Evolutionary conservation across 148 eudicot genomes (phyloP), one percentile per base, ranked within the genome.

Genomic region (Rhododendron ferrugineum): DNA sequence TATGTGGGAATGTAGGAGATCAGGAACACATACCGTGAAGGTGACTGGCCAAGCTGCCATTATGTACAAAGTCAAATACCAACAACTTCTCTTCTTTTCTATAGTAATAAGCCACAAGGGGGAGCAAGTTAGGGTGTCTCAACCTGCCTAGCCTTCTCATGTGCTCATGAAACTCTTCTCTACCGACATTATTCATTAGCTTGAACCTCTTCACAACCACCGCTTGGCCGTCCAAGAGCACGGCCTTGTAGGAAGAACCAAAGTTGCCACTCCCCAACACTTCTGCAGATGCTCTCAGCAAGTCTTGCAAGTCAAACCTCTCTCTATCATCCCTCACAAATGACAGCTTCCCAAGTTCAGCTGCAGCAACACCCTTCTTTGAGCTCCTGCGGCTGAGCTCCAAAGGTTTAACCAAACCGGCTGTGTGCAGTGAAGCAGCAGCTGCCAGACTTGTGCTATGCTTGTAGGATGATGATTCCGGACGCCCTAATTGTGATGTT

Each of bases 191-290:
- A 64, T 88, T 90, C 98, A 96, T 96, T 44, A 92, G 94, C 80
- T 91, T 93, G 88, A 90, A 93, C 86, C 98, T 92, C 90, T 96
- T 96, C 56, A 96, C 98, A 4, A 96, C 98, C 84, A 94, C 84
- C 1, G 91, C 86, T 37, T 91, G 90, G 34, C 93, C 93, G 2
- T 90, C 89, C 87, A 87, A 84, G 54, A 96, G 78, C 84, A 87
- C 91, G 23, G 96, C 98, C 91, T 96, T 94, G 88, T 96, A 96
- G 4, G 96, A 91, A 0, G 98, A 92, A 49, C 93, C 94, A 7
- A 96, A 94, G 86, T 87, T 91, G 23, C 98, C 98, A n/a, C 94
- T 93, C 68, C 96, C 98, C 87, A 96, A 80, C 78, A 94, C 95
- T 79, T 94, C 95, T 5, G 98, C 98, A 11, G 98, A 94, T 2